These are phyloP conservation scores for Clohesyomyces aquaticus DNA, from an alignment of 495 filamentous ascomycete genomes.

Conservation along the genomic window DNA sequence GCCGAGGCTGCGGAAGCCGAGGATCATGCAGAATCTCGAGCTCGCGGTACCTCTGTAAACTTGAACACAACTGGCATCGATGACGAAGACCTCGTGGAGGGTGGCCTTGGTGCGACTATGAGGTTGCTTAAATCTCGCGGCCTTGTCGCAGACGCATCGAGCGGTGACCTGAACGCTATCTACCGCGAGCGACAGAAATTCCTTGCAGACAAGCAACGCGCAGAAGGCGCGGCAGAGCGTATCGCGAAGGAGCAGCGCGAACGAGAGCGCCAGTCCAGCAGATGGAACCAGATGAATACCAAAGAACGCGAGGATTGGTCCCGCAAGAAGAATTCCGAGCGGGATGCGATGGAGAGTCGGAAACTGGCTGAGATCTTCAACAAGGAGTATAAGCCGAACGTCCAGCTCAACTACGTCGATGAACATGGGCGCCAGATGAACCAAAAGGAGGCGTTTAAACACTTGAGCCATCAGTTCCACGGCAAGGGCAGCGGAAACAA, in stretches of 20 bases:
- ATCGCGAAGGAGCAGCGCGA: constrained; percentile 83
- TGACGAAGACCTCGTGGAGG: constrained; percentile 75
- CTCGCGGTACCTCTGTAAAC: constrained; percentile 56
- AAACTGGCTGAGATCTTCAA: constrained; percentile 83
- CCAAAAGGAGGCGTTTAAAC: constrained; percentile 94
- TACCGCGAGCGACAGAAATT: constrained; percentile 80
- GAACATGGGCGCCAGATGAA: constrained; percentile 82
- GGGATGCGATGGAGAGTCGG: constrained; percentile 79
- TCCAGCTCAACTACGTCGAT: constrained; percentile 88
- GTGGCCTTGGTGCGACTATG: constrained; percentile 80
- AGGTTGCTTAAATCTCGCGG: constrained; percentile 81
- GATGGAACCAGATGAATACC: constrained; percentile 81
- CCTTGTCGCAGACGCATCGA: constrained; percentile 67
- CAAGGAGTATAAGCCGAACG: constrained; percentile 83
- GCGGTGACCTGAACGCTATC: constrained; percentile 66
- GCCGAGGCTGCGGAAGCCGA: constrained; percentile 62
- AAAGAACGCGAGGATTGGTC: constrained; percentile 91
- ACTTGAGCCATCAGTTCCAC: constrained; percentile 95
- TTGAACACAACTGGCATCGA: constrained; percentile 77
- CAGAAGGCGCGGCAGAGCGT: constrained; percentile 74
- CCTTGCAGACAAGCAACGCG: constrained; percentile 72
- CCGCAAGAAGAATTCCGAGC: constrained; percentile 79
- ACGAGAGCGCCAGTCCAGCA: constrained; percentile 77
- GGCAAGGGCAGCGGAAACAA: constrained; percentile 96
- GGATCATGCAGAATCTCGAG: constrained; percentile 51